A percentile compares a stretch with the other conserved stretches of the same genome.
phyloP scores from a whole-genome alignment of 2,329 filamentous ascomycete genomes.

The Sclerotiophoma versabilis region DNA sequence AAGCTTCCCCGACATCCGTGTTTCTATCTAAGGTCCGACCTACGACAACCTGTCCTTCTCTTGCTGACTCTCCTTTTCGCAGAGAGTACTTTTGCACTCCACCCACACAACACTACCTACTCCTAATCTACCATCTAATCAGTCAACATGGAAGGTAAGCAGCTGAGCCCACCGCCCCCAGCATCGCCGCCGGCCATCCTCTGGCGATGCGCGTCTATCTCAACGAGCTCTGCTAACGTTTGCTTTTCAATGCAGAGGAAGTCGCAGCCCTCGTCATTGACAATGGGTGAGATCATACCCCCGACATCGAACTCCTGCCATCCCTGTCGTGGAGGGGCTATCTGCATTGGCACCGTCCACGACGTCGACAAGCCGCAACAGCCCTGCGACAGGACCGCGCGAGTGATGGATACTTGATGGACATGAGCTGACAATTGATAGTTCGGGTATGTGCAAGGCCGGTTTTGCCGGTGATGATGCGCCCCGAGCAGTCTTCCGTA shows the following conservation, averaged over 20 bases:
- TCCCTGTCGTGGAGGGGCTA: slow-evolving; percentile 50
- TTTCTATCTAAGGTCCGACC: slow-evolving; percentile 27
- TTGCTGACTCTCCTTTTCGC: slow-evolving; percentile 41
- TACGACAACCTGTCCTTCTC: slow-evolving; percentile 28
- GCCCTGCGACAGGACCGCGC: slow-evolving; percentile 33
- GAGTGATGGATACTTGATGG: slow-evolving; percentile 29
- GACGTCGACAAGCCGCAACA: slow-evolving; percentile 30
- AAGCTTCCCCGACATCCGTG: slow-evolving; percentile 43
- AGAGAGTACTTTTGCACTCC: slow-evolving; percentile 44
- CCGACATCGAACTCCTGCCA: slow-evolving; percentile 43
- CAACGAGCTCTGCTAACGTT: slow-evolving; percentile 47
- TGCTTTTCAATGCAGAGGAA: slow-evolving; percentile 76
- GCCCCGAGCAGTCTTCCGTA: slow-evolving; percentile 99
- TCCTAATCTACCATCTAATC: slow-evolving; percentile 50
- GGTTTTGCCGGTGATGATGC: slow-evolving; percentile 99
- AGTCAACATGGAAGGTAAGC: slow-evolving; percentile 72
- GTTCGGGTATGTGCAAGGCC: slow-evolving; percentile 99
- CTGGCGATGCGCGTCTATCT: slow-evolving; percentile 32
- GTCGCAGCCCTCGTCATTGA: slow-evolving; percentile 99
- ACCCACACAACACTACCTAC: slow-evolving; percentile 39
- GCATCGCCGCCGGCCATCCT: slow-evolving; percentile 24
- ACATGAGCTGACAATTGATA: slow-evolving; percentile 58
- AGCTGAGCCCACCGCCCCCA: slow-evolving; percentile 49
- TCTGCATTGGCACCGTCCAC: slow-evolving; percentile 36
- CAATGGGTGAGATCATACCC: slow-evolving; percentile 90